Conservation (phyloP, 768 basidiomycete species). For the Hygrocybe punicea region DNA sequence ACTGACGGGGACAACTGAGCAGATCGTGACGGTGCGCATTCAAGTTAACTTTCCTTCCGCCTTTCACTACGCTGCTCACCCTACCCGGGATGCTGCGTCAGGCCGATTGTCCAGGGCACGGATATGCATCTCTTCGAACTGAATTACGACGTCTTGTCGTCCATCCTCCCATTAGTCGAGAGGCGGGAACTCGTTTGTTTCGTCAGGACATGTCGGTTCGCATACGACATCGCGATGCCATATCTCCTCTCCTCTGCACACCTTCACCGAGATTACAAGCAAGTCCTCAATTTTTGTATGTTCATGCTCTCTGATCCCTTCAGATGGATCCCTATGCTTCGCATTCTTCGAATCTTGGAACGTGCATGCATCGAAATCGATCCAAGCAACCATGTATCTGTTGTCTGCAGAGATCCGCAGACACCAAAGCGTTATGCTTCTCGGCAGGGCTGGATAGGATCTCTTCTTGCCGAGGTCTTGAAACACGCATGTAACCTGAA, state of each 20-base stretch:
- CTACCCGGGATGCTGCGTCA: not conserved
- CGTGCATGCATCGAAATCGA: not conserved
- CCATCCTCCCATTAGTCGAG: not conserved
- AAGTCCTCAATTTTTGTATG: not conserved
- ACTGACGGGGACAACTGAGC: too few relatives aligned
- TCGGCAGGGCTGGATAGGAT: constrained; percentile 21
- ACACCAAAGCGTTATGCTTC: not conserved
- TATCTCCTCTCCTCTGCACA: not conserved
- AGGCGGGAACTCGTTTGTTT: not conserved
- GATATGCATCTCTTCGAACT: not conserved
- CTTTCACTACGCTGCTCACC: not conserved
- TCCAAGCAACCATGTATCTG: not conserved
- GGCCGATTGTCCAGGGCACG: not conserved
- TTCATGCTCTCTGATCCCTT: not conserved
- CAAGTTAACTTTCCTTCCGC: not conserved
- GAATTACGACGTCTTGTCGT: not conserved
- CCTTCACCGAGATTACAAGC: not conserved
- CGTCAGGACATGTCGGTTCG: not conserved
- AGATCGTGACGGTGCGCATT: not conserved
- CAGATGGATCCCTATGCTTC: constrained; percentile 3
- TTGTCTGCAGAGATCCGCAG: not conserved
- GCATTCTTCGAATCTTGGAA: not conserved
- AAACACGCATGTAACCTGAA: not conserved
- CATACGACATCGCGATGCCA: not conserved
- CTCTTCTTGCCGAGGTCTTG: constrained; percentile 11